Evolutionary conservation across 2,329 filamentous ascomycete species (phyloP).

Genomic region (Penicillium freii): DNA sequence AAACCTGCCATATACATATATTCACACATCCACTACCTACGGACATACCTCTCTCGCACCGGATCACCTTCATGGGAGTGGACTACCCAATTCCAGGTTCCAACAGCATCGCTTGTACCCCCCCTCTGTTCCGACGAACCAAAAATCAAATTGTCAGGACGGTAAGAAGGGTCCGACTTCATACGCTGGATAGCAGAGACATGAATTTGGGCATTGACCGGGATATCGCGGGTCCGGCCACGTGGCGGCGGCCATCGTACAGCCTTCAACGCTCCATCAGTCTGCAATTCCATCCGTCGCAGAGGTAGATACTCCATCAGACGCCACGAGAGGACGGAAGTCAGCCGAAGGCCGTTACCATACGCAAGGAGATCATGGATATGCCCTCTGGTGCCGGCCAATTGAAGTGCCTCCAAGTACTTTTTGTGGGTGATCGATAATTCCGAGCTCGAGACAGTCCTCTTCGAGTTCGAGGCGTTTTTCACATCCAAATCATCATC

Average conservation of each 20-base stretch:
- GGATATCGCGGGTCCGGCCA: slow-evolving; percentile 71
- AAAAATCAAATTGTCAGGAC: slow-evolving; percentile 70
- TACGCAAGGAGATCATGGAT: slow-evolving; percentile 68
- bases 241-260: slow-evolving; percentile 72
- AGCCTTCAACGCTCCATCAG: slow-evolving; percentile 58
- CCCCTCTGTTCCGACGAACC: slow-evolving; percentile 38
- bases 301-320: slow-evolving; percentile 76
- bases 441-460: not conserved
- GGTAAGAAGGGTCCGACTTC: slow-evolving; percentile 58
- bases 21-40: not conserved
- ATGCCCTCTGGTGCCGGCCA: slow-evolving; percentile 27
- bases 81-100: slow-evolving; percentile 16
- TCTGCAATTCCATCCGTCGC: slow-evolving; percentile 68
- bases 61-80: slow-evolving; percentile 14
- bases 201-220: slow-evolving; percentile 64
- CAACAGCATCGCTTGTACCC: slow-evolving; percentile 49
- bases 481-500: slow-evolving; percentile 32
- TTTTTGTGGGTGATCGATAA: not conserved
- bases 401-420: not conserved
- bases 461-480: slow-evolving; percentile 16
- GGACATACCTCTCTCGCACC: slow-evolving; percentile 16
- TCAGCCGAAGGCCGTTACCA: slow-evolving; percentile 52
- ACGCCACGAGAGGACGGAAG: slow-evolving; percentile 63
- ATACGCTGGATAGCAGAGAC: slow-evolving; percentile 69
- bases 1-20: too few species aligned